A percentile compares a stretch with the other conserved stretches of the same genome.
Evolutionary conservation across 108 stramenopile species (phyloP).

Genomic region (Pseudonitzschia multiseries): DNA sequence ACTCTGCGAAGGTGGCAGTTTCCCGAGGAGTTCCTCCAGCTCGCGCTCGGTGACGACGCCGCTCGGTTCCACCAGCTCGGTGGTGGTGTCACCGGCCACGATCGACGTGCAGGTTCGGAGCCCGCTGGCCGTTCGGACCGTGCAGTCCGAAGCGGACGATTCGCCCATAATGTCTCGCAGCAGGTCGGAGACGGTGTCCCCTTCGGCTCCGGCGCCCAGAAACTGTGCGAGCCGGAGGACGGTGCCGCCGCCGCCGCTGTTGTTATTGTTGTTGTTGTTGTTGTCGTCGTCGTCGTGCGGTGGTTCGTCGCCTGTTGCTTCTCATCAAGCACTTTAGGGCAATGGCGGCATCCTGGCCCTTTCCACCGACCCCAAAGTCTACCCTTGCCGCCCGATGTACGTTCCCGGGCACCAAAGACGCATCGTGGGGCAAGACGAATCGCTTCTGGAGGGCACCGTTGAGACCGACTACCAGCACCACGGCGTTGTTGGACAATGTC

Average conservation of each 20-base stretch:
- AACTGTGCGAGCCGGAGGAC: slow-evolving; percentile 65
- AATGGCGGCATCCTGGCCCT: slow-evolving; percentile 87
- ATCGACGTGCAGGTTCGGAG: slow-evolving; percentile 84
- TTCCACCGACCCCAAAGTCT: slow-evolving; percentile 79
- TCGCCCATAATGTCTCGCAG: slow-evolving; percentile 42
- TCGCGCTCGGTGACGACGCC: slow-evolving; percentile 56
- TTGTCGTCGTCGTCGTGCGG: not conserved
- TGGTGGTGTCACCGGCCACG: slow-evolving; percentile 62
- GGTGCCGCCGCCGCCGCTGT: not conserved
- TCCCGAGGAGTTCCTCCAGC: slow-evolving; percentile 40
- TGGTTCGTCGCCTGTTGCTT: not conserved
- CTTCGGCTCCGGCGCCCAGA: slow-evolving; percentile 65
- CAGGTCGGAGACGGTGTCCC: slow-evolving; percentile 57
- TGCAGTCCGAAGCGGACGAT: slow-evolving; percentile 39
- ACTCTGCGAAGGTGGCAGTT: slow-evolving; percentile 22
- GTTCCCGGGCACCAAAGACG: slow-evolving; percentile 59
- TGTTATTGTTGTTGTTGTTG: not conserved
- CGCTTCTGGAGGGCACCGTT: slow-evolving; percentile 86
- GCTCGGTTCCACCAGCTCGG: slow-evolving; percentile 85
- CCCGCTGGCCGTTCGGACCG: slow-evolving; percentile 49
- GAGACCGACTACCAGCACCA: slow-evolving; percentile 70
- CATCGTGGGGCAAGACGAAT: slow-evolving; percentile 58
- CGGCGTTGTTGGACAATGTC: no score
- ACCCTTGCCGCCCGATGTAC: slow-evolving; percentile 65
- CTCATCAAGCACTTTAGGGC: slow-evolving; percentile 53